A percentile compares a stretch with the other conserved stretches of the same genome.
These are phyloP conservation scores for Fusarium torulosum DNA, from an alignment of 2,329 filamentous ascomycete genomes.

Conservation along the genomic window DNA sequence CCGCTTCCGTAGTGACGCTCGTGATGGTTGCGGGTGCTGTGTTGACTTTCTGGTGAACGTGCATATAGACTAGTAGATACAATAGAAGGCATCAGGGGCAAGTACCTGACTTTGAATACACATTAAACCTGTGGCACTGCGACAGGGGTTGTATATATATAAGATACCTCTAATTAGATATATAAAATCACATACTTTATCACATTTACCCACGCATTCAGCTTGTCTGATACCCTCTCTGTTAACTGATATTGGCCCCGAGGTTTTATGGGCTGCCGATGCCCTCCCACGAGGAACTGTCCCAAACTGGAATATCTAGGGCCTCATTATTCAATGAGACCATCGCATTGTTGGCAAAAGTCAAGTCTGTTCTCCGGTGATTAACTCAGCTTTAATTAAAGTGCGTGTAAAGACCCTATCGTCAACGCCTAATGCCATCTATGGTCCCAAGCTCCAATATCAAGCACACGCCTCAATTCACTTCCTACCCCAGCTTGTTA, in stretches of 20 bases:
- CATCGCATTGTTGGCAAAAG: neutral
- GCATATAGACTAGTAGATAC: neutral
- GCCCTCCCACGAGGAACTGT: neutral
- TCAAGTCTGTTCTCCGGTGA: neutral
- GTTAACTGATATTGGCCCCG: neutral
- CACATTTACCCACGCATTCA: neutral
- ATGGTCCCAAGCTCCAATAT: slow-evolving; percentile 3
- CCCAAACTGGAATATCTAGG: neutral
- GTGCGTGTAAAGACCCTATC: neutral
- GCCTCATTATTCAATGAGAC: neutral
- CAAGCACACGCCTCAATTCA: neutral
- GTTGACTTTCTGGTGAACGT: slow-evolving; percentile 26
- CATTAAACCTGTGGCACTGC: neutral
- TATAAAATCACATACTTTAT: neutral
- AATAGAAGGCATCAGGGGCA: neutral
- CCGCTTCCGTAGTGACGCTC: slow-evolving; percentile 33
- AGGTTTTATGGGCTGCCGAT: neutral
- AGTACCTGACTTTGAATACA: neutral
- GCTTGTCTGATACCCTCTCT: neutral
- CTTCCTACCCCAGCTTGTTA: slow-evolving; percentile 61
- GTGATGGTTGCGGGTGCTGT: slow-evolving; percentile 39
- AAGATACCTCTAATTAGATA: slow-evolving; percentile 27
- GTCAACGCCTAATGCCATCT: slow-evolving; percentile 17
- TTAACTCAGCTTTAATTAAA: neutral
- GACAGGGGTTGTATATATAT: slow-evolving; percentile 22